phyloP scores from a whole-genome alignment of 192 early-diverging fungal genomes.

The Pecoramyces ruminantium region DNA sequence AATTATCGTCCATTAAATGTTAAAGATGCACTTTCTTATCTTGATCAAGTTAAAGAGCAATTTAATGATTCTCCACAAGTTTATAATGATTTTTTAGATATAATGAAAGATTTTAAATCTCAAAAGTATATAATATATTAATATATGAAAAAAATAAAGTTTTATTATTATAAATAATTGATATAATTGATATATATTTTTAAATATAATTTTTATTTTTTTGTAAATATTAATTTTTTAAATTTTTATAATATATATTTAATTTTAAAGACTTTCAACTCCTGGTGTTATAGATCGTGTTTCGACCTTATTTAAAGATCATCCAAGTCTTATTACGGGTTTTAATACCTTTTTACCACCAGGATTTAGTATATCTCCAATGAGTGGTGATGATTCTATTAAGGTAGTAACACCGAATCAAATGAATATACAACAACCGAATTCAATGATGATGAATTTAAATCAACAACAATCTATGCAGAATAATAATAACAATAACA shows the following conservation, averaged over 20 bases:
- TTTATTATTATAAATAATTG: too few relatives aligned
- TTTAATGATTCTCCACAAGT: constrained; percentile 87
- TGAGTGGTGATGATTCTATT: neutral
- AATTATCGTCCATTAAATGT: constrained; percentile 53
- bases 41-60: constrained; percentile 87
- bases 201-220: too few relatives aligned
- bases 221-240: neutral
- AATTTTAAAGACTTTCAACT: neutral
- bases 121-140: constrained; percentile 74
- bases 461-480: neutral
- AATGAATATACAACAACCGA: neutral
- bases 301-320: neutral
- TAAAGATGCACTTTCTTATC: constrained; percentile 83
- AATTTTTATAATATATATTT: neutral
- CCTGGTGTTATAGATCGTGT: neutral
- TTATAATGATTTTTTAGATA: constrained; percentile 94
- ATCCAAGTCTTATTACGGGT: neutral
- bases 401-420: neutral
- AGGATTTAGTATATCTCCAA: neutral
- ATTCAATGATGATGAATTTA: neutral
- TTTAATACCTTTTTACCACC: neutral
- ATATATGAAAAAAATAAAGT: too few relatives aligned
- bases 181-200: too few relatives aligned
- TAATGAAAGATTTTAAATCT: constrained; percentile 99
- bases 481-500: neutral